Percentiles rank a stretch among this genome's conserved stretches.
Evolutionary conservation across 1,139 yeast genomes (phyloP).

Genomic region (Saccharomyces hybrid): DNA sequence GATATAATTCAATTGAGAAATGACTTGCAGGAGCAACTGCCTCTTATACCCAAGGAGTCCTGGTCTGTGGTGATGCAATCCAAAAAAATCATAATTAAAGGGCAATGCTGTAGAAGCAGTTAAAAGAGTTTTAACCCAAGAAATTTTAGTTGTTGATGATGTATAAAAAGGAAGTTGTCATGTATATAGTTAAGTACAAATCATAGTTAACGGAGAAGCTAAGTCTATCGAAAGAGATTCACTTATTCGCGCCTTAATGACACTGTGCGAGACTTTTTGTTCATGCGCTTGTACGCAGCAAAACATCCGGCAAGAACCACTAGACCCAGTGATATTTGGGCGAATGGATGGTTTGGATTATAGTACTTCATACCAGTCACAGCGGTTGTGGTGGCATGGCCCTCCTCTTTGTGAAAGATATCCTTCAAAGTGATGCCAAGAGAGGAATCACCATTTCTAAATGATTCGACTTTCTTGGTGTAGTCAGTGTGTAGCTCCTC

Average conservation of each 20-base stretch:
- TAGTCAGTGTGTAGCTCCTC: conserved; percentile 18
- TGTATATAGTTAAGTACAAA: conserved; percentile 24
- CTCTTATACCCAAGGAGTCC: conserved; percentile 39
- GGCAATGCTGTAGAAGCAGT: conserved; percentile 49
- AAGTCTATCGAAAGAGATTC: not conserved
- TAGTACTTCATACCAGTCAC: not conserved
- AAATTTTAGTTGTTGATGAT: conserved; percentile 19
- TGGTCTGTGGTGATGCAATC: conserved; percentile 38
- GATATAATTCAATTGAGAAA: conserved; percentile 49
- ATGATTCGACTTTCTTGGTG: conserved; percentile 13
- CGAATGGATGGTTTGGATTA: not conserved
- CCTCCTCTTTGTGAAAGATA: conserved; percentile 5
- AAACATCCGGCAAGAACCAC: not conserved
- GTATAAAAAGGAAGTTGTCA: conserved; percentile 27
- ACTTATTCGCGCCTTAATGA: not conserved
- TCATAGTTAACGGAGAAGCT: conserved; percentile 25
- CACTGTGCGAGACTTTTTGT: not conserved
- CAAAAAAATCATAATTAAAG: conserved; percentile 43
- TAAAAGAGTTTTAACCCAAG: conserved; percentile 28
- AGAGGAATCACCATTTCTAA: conserved; percentile 15
- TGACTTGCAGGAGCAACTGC: conserved; percentile 46
- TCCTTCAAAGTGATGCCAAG: conserved; percentile 19
- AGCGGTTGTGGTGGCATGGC: not conserved
- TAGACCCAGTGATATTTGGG: not conserved
- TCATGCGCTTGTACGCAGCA: not conserved